phyloP scores from a whole-genome alignment of 345 rosid genomes.

The Limnanthes douglasii region DNA sequence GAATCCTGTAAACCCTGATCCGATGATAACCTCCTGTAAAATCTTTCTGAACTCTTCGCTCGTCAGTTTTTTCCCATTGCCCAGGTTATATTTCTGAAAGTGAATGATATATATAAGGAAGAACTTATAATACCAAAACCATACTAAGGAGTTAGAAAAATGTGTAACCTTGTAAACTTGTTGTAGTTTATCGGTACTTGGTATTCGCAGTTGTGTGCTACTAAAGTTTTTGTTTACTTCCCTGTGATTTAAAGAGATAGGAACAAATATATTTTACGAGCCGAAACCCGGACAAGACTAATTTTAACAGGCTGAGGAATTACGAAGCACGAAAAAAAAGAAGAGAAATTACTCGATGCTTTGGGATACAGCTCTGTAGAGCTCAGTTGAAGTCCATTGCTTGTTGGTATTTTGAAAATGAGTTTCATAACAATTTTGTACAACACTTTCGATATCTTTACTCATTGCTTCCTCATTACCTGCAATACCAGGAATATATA shows the following conservation, averaged over 20 bases:
- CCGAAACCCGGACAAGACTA: background rate
- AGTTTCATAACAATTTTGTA: slow-evolving; percentile 23
- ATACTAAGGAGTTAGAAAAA: background rate
- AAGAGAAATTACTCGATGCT: slow-evolving; percentile 34
- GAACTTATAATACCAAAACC: background rate
- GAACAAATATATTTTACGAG: background rate
- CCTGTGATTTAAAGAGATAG: slow-evolving; percentile 14
- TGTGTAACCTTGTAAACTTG: slow-evolving; percentile 23
- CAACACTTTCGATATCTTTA: slow-evolving; percentile 22
- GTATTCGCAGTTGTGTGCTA: slow-evolving; percentile 52
- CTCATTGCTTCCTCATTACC: slow-evolving; percentile 25
- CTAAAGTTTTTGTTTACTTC: slow-evolving; percentile 45
- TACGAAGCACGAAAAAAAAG: background rate
- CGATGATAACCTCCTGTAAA: slow-evolving; percentile 31
- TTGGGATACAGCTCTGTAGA: slow-evolving; percentile 34
- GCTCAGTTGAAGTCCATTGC: slow-evolving; percentile 16
- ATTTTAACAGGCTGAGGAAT: background rate
- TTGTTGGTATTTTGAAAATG: slow-evolving; percentile 8
- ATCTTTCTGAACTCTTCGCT: slow-evolving; percentile 55
- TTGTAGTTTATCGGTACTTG: slow-evolving; percentile 18
- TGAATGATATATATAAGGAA: background rate
- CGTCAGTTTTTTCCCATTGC: slow-evolving; percentile 12
- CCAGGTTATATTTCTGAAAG: slow-evolving; percentile 28
- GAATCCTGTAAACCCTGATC: slow-evolving; percentile 50
- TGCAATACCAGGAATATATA: too few species aligned